Evolutionary conservation across 805 yeast genomes (phyloP).

Genomic region (Blastobotrys peoriensis): DNA sequence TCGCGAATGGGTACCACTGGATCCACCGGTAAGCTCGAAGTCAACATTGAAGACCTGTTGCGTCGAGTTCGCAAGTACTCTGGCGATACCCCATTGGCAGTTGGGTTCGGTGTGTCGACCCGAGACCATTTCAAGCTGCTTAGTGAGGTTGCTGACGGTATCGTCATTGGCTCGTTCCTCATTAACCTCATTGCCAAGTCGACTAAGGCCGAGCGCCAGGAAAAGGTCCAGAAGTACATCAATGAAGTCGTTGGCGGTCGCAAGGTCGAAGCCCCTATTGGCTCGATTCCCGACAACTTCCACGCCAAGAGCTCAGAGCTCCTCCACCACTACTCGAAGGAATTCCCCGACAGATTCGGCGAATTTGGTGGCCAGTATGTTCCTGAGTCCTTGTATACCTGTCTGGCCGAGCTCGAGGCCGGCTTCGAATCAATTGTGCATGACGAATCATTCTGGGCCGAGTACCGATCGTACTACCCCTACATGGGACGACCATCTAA

Average conservation of each 20-base stretch:
- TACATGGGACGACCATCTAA: constrained; percentile 97
- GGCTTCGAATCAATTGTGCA: constrained; percentile 85
- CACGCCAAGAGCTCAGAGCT: constrained; percentile 12
- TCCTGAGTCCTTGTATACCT: constrained; percentile 91
- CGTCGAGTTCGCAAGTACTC: constrained; percentile 68
- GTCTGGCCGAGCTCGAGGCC: constrained; percentile 79
- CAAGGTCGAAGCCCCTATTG: constrained; percentile 15
- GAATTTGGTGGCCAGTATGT: constrained; percentile 98
- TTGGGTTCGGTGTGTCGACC: constrained; percentile 95
- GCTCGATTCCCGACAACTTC: constrained; percentile 20
- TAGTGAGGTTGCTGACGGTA: constrained; percentile 84
- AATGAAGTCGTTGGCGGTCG: constrained; percentile 58
- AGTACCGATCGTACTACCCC: constrained; percentile 72
- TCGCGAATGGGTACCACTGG: constrained; percentile 99
- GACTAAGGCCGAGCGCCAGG: constrained; percentile 44
- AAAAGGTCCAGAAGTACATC: constrained; percentile 61
- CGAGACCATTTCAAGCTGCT: constrained; percentile 82
- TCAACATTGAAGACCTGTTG: constrained; percentile 61
- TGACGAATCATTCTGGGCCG: constrained; percentile 91
- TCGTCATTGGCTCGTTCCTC: constrained; percentile 88
- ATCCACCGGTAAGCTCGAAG: constrained; percentile 59
- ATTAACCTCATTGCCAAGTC: constrained; percentile 65
- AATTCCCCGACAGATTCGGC: constrained; percentile 68
- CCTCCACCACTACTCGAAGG: constrained; percentile 9
- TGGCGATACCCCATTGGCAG: constrained; percentile 78